Evolutionary conservation across 805 yeast genomes (phyloP).

Genomic region (Blastobotrys peoriensis): DNA sequence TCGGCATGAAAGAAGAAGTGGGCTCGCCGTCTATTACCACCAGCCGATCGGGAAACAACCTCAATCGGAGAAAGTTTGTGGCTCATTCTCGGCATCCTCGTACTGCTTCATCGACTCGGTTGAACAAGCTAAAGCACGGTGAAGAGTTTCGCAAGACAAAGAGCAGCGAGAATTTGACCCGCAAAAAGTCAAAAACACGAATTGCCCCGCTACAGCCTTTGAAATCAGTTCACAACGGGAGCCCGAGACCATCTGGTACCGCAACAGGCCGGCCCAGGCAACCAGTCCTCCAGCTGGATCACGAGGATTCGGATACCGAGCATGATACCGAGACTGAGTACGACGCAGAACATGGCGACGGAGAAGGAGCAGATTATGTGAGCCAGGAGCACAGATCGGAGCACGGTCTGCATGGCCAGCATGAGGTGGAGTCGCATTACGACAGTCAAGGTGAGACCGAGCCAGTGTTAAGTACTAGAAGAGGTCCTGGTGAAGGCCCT

Average conservation of each 20-base stretch:
- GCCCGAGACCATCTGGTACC: background rate
- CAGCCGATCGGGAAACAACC: background rate
- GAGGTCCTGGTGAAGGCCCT: no score
- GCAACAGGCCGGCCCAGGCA: constrained; percentile 1
- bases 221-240: background rate
- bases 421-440: no score
- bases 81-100: constrained; percentile 10
- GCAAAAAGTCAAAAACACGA: constrained; percentile 1
- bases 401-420: no score
- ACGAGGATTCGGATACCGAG: constrained; percentile 12
- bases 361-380: no score
- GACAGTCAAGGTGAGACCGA: no score
- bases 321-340: background rate
- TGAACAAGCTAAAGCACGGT: constrained; percentile 4
- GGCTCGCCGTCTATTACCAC: background rate
- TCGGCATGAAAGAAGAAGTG: background rate
- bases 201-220: constrained; percentile 9
- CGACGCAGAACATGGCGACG: background rate
- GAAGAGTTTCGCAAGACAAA: constrained; percentile 1
- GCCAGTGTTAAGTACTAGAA: no score
- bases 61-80: constrained; percentile 8
- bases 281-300: constrained; percentile 13
- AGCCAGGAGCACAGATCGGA: no score
- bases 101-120: constrained; percentile 11
- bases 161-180: constrained; percentile 1